Conservation (phyloP, 179 eudicot species). For the Drosera spatulata region DNA sequence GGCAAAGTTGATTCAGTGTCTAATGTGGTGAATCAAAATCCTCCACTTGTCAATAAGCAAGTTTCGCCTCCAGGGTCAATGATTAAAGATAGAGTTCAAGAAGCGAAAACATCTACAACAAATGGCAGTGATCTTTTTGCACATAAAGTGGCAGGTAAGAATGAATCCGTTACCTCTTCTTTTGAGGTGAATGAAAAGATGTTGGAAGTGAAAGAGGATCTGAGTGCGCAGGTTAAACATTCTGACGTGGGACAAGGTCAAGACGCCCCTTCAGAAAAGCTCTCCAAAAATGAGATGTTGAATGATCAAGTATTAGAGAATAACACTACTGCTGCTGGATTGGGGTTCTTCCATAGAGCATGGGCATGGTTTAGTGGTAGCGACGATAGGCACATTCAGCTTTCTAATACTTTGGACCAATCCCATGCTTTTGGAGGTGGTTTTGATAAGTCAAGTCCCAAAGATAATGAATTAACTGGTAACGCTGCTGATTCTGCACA, state of each 20-base stretch:
- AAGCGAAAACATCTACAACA: background rate
- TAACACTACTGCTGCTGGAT: constrained; percentile 5
- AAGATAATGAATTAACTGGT: constrained; percentile 6
- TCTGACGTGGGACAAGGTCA: background rate
- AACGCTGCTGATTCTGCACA: no score
- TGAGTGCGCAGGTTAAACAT: constrained; percentile 1
- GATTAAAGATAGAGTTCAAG: constrained; percentile 8
- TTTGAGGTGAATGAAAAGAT: constrained; percentile 5
- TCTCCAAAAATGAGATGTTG: background rate
- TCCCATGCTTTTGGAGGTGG: constrained; percentile 3
- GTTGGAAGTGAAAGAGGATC: constrained; percentile 5
- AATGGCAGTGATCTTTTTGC: background rate
- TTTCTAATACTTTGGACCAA: constrained; percentile 2
- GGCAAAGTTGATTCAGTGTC: constrained; percentile 11
- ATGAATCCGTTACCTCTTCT: constrained; percentile 11
- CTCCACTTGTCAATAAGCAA: constrained; percentile 8
- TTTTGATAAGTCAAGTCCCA: constrained; percentile 6
- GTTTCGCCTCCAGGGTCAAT: constrained; percentile 11
- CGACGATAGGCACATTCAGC: constrained; percentile 12
- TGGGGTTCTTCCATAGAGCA: constrained; percentile 27
- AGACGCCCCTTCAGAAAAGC: background rate
- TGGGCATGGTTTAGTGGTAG: constrained; percentile 40
- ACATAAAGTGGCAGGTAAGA: background rate
- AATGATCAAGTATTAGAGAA: constrained; percentile 3
- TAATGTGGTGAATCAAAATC: constrained; percentile 16